Percentiles rank a stretch among this genome's conserved stretches.
These are phyloP conservation scores for Phytophthora pluvialis DNA, from an alignment of 352 stramenopile species.

Conservation along the genomic window DNA sequence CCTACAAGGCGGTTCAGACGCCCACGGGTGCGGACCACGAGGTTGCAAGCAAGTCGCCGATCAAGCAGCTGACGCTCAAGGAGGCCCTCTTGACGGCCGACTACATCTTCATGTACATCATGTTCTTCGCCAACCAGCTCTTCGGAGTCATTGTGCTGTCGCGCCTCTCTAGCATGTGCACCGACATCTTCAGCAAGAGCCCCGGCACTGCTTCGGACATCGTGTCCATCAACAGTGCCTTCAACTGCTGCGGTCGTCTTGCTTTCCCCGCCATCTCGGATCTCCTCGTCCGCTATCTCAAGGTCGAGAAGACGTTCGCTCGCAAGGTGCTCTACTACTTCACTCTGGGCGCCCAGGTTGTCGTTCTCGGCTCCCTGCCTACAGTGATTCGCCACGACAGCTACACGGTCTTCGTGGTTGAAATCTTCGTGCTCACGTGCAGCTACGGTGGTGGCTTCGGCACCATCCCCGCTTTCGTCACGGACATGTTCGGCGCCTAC, in stretches of 20 bases:
- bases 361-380: constrained; percentile 70
- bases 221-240: constrained; percentile 66
- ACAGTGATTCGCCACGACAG: constrained; percentile 60
- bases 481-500: constrained; percentile 84
- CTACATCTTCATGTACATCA: constrained; percentile 73
- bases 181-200: constrained; percentile 57
- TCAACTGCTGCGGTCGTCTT: constrained; percentile 64
- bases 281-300: constrained; percentile 41
- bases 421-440: constrained; percentile 78
- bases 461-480: constrained; percentile 77
- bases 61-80: constrained; percentile 62
- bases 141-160: constrained; percentile 74
- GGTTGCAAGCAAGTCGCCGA: constrained; percentile 31
- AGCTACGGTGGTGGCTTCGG: constrained; percentile 80
- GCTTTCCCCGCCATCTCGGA: constrained; percentile 54
- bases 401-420: constrained; percentile 63
- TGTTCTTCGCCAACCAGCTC: constrained; percentile 71
- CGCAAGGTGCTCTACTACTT: constrained; percentile 75
- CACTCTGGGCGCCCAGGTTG: constrained; percentile 62
- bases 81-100: constrained; percentile 59
- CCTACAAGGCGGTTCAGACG: constrained; percentile 52
- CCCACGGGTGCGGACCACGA: constrained; percentile 27
- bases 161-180: constrained; percentile 61
- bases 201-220: constrained; percentile 46
- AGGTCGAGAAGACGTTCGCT: constrained; percentile 52